Conservation (phyloP, 148 eudicot species). For the Cornus suecica region DNA sequence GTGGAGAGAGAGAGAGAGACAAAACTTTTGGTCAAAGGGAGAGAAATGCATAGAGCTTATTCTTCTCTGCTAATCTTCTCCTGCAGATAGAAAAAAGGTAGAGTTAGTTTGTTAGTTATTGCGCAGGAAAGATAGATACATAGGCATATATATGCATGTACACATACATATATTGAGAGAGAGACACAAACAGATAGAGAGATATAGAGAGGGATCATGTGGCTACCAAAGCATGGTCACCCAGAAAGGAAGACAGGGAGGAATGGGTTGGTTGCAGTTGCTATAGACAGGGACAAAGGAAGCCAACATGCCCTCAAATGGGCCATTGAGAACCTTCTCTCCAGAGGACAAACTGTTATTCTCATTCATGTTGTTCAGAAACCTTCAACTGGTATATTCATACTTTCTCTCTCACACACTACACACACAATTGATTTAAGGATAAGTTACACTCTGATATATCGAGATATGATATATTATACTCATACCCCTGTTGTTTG, state of each 20-base stretch:
- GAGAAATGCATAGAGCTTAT: neutral
- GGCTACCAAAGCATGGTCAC: conserved; percentile 30
- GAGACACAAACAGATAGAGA: neutral
- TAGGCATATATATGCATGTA: neutral
- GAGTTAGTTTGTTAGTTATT: neutral
- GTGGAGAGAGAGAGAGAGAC: neutral
- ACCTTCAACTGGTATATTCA: conserved; percentile 33
- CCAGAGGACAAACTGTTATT: conserved; percentile 44
- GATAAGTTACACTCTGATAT: too few relatives aligned
- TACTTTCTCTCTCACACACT: neutral
- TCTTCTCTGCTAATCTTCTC: neutral
- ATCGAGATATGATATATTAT: too few relatives aligned
- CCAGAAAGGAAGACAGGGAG: conserved; percentile 24
- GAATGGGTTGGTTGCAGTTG: conserved; percentile 59
- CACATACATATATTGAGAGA: too few relatives aligned
- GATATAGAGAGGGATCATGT: conserved; percentile 32
- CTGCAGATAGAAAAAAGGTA: neutral
- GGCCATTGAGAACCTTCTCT: conserved; percentile 49
- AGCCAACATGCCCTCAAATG: conserved; percentile 59
- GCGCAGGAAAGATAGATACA: neutral
- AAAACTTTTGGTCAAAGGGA: neutral
- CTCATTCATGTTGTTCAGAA: conserved; percentile 59
- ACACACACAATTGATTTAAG: too few relatives aligned
- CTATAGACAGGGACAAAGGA: conserved; percentile 53
- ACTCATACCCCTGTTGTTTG: too few relatives aligned